Evolutionary conservation across 2,329 filamentous ascomycete genomes (phyloP).

Genomic region (Periconia macrospinosa): DNA sequence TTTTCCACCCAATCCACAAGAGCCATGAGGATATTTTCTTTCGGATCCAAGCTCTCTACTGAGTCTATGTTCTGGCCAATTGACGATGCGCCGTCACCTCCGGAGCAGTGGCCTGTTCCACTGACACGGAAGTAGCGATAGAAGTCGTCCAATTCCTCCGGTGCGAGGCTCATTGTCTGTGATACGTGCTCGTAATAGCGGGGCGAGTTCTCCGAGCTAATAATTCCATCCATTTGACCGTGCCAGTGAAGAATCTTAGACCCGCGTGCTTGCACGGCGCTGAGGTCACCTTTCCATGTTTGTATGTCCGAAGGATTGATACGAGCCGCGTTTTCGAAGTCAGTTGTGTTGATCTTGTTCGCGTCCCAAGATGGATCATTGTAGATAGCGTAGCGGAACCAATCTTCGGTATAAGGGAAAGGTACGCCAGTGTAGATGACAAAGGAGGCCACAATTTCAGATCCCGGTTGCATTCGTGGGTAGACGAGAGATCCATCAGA

Average conservation of each 20-base stretch:
- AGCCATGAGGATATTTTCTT: slow-evolving; percentile 51
- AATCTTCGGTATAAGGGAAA: slow-evolving; percentile 51
- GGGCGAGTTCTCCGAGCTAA: slow-evolving; percentile 49
- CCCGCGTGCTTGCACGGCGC: slow-evolving; percentile 40
- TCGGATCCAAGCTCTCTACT: slow-evolving; percentile 33
- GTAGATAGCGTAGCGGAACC: slow-evolving; percentile 54
- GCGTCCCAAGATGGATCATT: slow-evolving; percentile 50
- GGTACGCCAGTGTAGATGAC: slow-evolving; percentile 45
- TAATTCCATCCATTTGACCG: slow-evolving; percentile 48
- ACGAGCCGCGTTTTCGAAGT: slow-evolving; percentile 44
- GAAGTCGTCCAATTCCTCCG: slow-evolving; percentile 45
- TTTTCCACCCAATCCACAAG: slow-evolving; percentile 54
- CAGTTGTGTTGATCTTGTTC: slow-evolving; percentile 39
- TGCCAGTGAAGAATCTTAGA: slow-evolving; percentile 53
- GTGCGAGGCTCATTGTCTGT: slow-evolving; percentile 44
- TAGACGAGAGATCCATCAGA: slow-evolving; percentile 51
- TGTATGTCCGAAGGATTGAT: slow-evolving; percentile 43
- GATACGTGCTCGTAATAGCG: slow-evolving; percentile 54
- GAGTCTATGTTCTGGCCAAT: slow-evolving; percentile 31
- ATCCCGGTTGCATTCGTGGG: slow-evolving; percentile 55
- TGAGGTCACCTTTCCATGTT: slow-evolving; percentile 47
- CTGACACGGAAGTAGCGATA: slow-evolving; percentile 57
- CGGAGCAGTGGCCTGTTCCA: slow-evolving; percentile 56
- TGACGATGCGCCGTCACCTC: slow-evolving; percentile 50
- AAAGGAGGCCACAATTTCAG: slow-evolving; percentile 43